Evolutionary conservation across 306 rosid genomes (phyloP), one percentile per base, ranked within the genome.

Genomic region (Citrullus mucosospermus): DNA sequence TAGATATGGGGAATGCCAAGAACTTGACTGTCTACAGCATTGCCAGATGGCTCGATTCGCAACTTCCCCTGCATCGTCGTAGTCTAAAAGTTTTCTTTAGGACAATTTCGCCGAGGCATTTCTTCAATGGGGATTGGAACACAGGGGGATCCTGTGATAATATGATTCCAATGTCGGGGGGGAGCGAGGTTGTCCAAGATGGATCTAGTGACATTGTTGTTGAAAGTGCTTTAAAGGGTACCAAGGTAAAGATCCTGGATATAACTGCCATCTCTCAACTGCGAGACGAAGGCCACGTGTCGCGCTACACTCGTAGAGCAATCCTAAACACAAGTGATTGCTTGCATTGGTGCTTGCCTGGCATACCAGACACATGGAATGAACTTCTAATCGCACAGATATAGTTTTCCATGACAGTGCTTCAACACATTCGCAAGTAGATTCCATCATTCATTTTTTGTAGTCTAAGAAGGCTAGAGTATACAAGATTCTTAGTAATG

Each of bases 271-370:
- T 95, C 78, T 95, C 99, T 3, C 88, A 87, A 80, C 78, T 95
- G 83, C 90, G 98, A 61, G 97, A 96, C n/a, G 99, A 92, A 81
- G 98, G 91, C 83, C 99, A 96, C 71, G 71, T 92, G 74, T 92
- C 99, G 4, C 97, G 87, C 44, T 89, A 95, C 81, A 88, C 84
- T 44, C 6, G 80, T 48, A 83, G 91, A 83, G 92, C 92, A 18
- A 85, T 83, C 56, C 76, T 81, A 5, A 89, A 83, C 61, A 74
- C 85, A 8, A 92, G 90, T 39, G 99, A 95, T 74, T 95, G 97
- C 80, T 91, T 95, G 87, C 97, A 92, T 84, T 92, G 97, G 99
- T 95, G 97, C 83, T 78, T 95, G 48, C 97, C 97, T 4, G 97
- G 97, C 59, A 80, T 92, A 84, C 97, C 97, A 12, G 99, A 92